These are phyloP conservation scores for Lagenidium giganteum DNA, from an alignment of 352 stramenopile species.

Conservation along the genomic window DNA sequence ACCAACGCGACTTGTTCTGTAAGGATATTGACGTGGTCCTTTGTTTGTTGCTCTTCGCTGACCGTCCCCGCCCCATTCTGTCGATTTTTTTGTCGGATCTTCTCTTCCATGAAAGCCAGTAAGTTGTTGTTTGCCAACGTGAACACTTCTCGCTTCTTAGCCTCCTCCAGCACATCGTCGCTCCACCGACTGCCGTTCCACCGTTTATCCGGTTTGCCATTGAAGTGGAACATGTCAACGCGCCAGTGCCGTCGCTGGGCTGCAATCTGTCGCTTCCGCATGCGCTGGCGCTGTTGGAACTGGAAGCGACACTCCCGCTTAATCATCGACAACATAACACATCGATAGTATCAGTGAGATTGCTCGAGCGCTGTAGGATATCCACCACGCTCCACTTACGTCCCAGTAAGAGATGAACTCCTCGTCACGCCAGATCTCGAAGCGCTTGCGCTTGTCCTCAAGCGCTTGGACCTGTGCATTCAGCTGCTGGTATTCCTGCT, in stretches of 20 bases:
- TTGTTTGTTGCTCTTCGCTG: too few species aligned
- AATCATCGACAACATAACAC: background rate
- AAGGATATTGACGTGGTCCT: too few species aligned
- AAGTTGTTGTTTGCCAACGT: conserved; percentile 33
- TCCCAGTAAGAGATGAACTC: conserved; percentile 65
- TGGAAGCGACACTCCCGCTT: conserved; percentile 42
- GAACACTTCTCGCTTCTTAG: conserved; percentile 34
- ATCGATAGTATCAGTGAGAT: too few species aligned
- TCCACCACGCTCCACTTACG: conserved; percentile 17
- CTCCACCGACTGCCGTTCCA: conserved; percentile 33
- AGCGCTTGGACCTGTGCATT: conserved; percentile 18
- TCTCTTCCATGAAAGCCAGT: conserved; percentile 31
- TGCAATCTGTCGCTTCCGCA: conserved; percentile 25
- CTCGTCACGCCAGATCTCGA: conserved; percentile 54
- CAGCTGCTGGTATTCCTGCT: too few species aligned
- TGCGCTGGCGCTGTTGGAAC: conserved; percentile 23
- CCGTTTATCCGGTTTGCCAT: conserved; percentile 41
- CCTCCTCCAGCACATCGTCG: conserved; percentile 27
- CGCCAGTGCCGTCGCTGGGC: conserved; percentile 39
- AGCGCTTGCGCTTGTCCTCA: conserved; percentile 22
- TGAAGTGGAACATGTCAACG: conserved; percentile 30
- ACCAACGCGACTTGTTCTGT: conserved; percentile 32
- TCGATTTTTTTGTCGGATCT: conserved; percentile 26
- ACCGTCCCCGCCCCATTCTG: conserved; percentile 6
- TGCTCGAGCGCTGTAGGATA: too few species aligned